Base-by-base conservation (phyloP, 2,329 filamentous ascomycete species). In the Orbilia oligospora region DNA sequence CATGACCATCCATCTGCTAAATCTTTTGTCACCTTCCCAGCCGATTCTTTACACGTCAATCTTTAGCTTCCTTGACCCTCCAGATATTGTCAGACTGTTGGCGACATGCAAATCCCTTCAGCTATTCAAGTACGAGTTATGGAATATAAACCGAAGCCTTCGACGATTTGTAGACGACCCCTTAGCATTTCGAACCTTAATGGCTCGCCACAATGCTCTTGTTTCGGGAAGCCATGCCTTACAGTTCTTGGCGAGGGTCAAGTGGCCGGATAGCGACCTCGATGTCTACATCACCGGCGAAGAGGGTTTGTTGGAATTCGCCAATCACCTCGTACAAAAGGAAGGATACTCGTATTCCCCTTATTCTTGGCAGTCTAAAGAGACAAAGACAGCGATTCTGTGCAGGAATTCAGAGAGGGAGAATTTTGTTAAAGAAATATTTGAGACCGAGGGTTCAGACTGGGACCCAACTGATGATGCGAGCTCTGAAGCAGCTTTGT, bases 171-270 rank as follows among this genome's bases (percentile, higher is more conserved):
- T 79, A 10, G n/a, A 71, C 22, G 70, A 79, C 10, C 76, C 76
- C 9, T 10, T 79, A 9, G 24, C 49, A 1, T 79, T 79, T 48
- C 76, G 76, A 12, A 66, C 70, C 16, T 49, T 79, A 12, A 79
- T 79, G 76, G 76, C 76, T 14, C 55, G 48, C 20, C 61, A 79
- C 56, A 70, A 79, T 30, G 76, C 76, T 9, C 48, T 79, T 5
- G 76, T 79, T 3, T 79, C 76, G 10, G 76, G 76, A 33, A 70
- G 70, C 58, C 65, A 79, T 49, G 76, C 76, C 4, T 24, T 79
- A n/a, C 70, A 79, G 56, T 79, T 79, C 53, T 58, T 79, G 20
- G 64, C 56, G 30, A 67, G 76, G 6, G 27, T 75, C 51, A 51
- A 70, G 27, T 79, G 76, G 76, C n/a, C 12, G 2, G 64, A 75